Percentiles rank a stretch among this genome's conserved stretches.
phyloP scores from a whole-genome alignment of 2,329 filamentous ascomycete genomes.

The Aspergillus sp. region DNA sequence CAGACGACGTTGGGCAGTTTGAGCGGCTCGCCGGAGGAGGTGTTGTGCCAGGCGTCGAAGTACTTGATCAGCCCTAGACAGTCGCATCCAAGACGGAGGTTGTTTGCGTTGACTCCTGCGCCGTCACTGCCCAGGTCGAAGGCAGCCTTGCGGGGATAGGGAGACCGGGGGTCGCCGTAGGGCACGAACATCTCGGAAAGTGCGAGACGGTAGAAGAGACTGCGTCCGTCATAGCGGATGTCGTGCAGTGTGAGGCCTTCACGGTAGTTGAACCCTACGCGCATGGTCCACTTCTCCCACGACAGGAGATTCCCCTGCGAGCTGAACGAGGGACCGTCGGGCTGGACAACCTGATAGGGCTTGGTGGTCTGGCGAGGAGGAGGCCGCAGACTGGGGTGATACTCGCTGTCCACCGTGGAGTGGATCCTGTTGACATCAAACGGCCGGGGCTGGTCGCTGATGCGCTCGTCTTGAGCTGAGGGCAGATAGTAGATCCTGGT shows the following conservation, averaged over 20 bases:
- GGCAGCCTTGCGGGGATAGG: slow-evolving; percentile 43
- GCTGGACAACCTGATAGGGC: slow-evolving; percentile 38
- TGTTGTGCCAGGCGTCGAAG: slow-evolving; percentile 41
- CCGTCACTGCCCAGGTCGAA: slow-evolving; percentile 48
- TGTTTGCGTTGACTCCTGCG: slow-evolving; percentile 45
- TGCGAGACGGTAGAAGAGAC: slow-evolving; percentile 44
- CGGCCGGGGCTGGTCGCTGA: slow-evolving; percentile 13
- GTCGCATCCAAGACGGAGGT: slow-evolving; percentile 43
- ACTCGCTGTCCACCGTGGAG: slow-evolving; percentile 26
- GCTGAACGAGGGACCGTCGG: slow-evolving; percentile 37
- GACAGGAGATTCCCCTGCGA: slow-evolving; percentile 27
- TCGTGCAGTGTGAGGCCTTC: slow-evolving; percentile 46
- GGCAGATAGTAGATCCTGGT: slow-evolving; percentile 53
- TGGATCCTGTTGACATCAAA: slow-evolving; percentile 30
- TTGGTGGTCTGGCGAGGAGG: slow-evolving; percentile 31
- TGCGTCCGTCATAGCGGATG: slow-evolving; percentile 39
- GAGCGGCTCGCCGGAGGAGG: slow-evolving; percentile 33
- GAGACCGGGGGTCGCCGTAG: slow-evolving; percentile 43
- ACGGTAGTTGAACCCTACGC: slow-evolving; percentile 46
- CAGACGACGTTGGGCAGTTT: slow-evolving; percentile 45
- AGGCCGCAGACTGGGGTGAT: slow-evolving; percentile 32
- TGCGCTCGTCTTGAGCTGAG: slow-evolving; percentile 39
- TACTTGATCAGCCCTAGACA: slow-evolving; percentile 43
- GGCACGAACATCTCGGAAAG: slow-evolving; percentile 48
- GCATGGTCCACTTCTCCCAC: slow-evolving; percentile 48